These are phyloP conservation scores for Euphorbia lathyris DNA, from an alignment of 345 rosid genomes.

Conservation along the genomic window DNA sequence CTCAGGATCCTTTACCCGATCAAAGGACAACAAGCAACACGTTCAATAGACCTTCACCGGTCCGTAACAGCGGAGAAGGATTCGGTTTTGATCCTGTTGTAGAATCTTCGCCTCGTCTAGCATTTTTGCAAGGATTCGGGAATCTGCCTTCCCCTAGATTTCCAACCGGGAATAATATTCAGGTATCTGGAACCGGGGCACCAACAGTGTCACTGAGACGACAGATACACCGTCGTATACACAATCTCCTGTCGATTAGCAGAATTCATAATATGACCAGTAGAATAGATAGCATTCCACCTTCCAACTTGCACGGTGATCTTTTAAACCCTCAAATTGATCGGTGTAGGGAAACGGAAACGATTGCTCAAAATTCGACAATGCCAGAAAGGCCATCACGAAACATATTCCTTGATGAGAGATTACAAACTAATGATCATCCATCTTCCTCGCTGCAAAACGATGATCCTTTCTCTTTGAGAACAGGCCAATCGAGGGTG, in stretches of 20 bases:
- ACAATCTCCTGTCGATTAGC: conserved; percentile 53
- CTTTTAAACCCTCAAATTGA: conserved; percentile 37
- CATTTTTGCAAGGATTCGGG: conserved; percentile 43
- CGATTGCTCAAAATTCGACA: conserved; percentile 37
- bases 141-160: conserved; percentile 67
- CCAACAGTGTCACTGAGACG: conserved; percentile 79
- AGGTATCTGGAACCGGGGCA: conserved; percentile 63
- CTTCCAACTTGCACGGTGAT: conserved; percentile 37
- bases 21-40: conserved; percentile 46
- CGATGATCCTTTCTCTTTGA: conserved; percentile 36
- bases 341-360: conserved; percentile 48
- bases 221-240: conserved; percentile 79
- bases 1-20: conserved; percentile 46
- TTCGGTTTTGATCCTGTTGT: conserved; percentile 45
- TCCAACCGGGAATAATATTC: conserved; percentile 45
- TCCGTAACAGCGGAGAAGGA: conserved; percentile 42
- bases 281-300: conserved; percentile 43
- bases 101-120: conserved; percentile 50
- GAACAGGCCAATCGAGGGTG: conserved; percentile 42
- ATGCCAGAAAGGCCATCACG: conserved; percentile 31
- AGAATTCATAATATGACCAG: conserved; percentile 44
- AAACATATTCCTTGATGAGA: conserved; percentile 40
- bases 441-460: conserved; percentile 39
- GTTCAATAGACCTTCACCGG: conserved; percentile 48
- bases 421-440: conserved; percentile 29